These are phyloP conservation scores for Pseudisothecium myosuroides DNA, from an alignment of 225 moss, liverwort and hornwort species.

Conservation along the genomic window DNA sequence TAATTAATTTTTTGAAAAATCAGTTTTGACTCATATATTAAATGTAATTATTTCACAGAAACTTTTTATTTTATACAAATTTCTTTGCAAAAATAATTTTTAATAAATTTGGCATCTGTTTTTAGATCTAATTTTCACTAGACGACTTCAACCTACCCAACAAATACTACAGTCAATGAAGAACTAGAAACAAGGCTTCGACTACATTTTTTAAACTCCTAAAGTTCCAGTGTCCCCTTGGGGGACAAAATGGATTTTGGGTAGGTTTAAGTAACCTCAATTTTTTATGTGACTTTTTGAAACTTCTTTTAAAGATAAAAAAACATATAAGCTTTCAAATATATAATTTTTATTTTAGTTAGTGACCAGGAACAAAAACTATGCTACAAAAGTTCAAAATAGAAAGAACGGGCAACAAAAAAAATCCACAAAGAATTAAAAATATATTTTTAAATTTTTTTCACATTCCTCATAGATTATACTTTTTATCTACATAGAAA, in stretches of 20 bases:
- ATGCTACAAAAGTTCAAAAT: too few species aligned
- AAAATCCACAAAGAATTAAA: background rate
- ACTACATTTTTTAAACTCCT: fast-evolving
- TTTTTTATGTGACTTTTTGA: fast-evolving
- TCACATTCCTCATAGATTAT: too few species aligned
- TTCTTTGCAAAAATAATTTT: background rate
- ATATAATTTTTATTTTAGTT: background rate
- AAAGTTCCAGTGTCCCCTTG: fast-evolving
- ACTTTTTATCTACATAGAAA: too few species aligned
- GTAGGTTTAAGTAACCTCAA: background rate
- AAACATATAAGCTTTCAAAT: fast-evolving
- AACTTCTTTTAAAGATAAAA: too few species aligned
- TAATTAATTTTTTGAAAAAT: background rate
- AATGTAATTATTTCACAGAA: background rate
- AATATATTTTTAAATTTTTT: too few species aligned
- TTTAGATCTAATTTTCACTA: fast-evolving
- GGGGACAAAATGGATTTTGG: background rate
- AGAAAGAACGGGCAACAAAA: fast-evolving
- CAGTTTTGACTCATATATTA: fast-evolving
- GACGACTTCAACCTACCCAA: fast-evolving
- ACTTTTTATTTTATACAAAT: fast-evolving
- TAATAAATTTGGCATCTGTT: background rate
- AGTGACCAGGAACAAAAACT: fast-evolving
- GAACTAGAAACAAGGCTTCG: background rate
- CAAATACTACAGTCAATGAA: fast-evolving